A percentile compares a stretch with the other conserved stretches of the same genome.
Evolutionary conservation across 257 asterid genomes (phyloP).

Genomic region (Gynochthodes officinalis): DNA sequence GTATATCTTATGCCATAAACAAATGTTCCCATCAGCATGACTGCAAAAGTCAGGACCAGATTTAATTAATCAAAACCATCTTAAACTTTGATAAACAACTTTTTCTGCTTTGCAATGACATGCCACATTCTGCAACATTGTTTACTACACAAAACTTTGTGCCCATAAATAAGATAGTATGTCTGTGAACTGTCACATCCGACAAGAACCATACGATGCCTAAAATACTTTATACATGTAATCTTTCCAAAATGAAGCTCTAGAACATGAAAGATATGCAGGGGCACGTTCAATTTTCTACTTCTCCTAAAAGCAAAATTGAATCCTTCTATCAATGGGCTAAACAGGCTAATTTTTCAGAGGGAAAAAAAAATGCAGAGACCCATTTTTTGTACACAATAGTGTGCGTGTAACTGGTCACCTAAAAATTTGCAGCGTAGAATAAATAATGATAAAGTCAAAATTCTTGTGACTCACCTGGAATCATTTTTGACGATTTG

Average conservation of each 20-base stretch:
- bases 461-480: conserved; percentile 51
- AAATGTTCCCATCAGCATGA: conserved; percentile 94
- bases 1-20: conserved; percentile 90
- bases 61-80: not conserved
- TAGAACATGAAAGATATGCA: not conserved
- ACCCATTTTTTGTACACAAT: not conserved
- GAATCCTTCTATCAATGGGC: not conserved
- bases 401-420: not conserved
- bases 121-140: not conserved
- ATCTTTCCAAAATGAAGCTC: not conserved
- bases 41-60: conserved; percentile 44
- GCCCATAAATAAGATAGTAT: no score
- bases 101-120: not conserved
- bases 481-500: conserved; percentile 90
- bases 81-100: not conserved
- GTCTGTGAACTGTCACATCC: not conserved
- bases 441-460: not conserved
- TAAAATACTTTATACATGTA: not conserved
- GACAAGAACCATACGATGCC: not conserved
- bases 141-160: not conserved
- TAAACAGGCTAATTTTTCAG: not conserved
- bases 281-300: not conserved
- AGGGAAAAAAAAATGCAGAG: not conserved
- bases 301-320: not conserved
- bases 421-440: not conserved